Conservation (phyloP, 495 filamentous ascomycete species). For the Pseudotulostoma volvatum region DNA sequence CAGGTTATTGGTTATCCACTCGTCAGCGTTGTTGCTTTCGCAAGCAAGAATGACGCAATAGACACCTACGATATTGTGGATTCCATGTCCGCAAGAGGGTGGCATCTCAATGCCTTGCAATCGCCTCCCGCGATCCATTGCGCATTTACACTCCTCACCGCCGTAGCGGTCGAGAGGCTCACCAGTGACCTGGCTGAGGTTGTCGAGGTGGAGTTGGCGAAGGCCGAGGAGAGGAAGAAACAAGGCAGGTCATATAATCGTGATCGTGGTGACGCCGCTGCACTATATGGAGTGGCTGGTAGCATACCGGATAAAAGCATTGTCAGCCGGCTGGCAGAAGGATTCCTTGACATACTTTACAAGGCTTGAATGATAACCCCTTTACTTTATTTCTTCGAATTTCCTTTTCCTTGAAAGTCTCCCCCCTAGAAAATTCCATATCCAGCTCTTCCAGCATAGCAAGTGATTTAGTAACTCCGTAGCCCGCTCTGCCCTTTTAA, state of each 20-base stretch:
- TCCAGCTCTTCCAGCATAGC: too few species aligned
- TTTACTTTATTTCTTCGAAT: not conserved
- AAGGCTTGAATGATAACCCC: slow-evolving; percentile 82
- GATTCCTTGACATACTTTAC: slow-evolving; percentile 91
- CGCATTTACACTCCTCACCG: slow-evolving; percentile 84
- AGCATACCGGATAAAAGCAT: slow-evolving; percentile 91
- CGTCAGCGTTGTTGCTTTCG: slow-evolving; percentile 81
- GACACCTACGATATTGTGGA: slow-evolving; percentile 83
- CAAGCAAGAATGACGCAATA: slow-evolving; percentile 46
- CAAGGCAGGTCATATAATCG: slow-evolving; percentile 38
- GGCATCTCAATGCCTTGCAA: slow-evolving; percentile 93
- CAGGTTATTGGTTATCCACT: slow-evolving; percentile 71
- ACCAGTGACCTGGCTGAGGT: slow-evolving; percentile 61
- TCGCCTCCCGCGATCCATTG: slow-evolving; percentile 88
- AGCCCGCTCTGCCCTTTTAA: too few species aligned
- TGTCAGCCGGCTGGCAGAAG: slow-evolving; percentile 73
- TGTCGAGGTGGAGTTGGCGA: slow-evolving; percentile 57
- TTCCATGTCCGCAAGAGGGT: slow-evolving; percentile 63
- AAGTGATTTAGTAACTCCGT: too few species aligned
- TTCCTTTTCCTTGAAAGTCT: slow-evolving; percentile 1
- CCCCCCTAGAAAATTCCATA: too few species aligned
- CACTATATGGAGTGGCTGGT: slow-evolving; percentile 89
- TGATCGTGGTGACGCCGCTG: slow-evolving; percentile 54
- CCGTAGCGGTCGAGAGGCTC: slow-evolving; percentile 58
- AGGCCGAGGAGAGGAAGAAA: slow-evolving; percentile 58